phyloP scores from a whole-genome alignment of 306 rosid genomes.

The Delonix regia region DNA sequence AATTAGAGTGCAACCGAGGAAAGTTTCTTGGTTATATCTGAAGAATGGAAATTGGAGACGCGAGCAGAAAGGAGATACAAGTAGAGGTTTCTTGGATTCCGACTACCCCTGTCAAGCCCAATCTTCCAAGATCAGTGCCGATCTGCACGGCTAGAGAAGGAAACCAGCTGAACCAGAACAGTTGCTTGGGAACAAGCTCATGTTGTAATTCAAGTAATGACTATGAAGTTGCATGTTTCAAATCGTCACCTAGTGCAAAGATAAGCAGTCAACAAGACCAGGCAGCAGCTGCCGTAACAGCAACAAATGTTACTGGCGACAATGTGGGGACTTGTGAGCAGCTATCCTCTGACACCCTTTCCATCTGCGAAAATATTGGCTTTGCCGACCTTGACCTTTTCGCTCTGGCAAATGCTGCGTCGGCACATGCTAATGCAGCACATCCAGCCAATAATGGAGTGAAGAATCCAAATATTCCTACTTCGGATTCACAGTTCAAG shows the following conservation, averaged over 20 bases:
- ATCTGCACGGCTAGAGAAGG: neutral
- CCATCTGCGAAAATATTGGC: neutral
- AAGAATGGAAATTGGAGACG: neutral
- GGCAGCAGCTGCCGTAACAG: neutral
- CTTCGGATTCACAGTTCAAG: neutral
- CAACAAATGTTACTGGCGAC: neutral
- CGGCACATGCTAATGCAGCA: neutral
- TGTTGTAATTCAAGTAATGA: neutral
- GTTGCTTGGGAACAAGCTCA: neutral
- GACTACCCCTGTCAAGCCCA: neutral
- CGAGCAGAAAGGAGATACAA: neutral
- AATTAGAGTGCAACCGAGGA: neutral
- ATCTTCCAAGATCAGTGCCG: neutral
- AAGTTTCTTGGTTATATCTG: neutral
- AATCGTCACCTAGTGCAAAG: neutral
- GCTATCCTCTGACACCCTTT: neutral
- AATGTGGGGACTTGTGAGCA: neutral
- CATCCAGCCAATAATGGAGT: neutral
- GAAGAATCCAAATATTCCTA: slow-evolving; percentile 1
- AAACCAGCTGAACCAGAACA: neutral
- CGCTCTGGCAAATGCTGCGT: slow-evolving; percentile 24
- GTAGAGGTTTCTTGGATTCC: neutral
- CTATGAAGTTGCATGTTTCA: neutral
- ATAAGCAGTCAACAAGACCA: neutral
- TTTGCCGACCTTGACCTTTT: slow-evolving; percentile 1